These are phyloP conservation scores for Neurospora sp. DNA, from an alignment of 495 filamentous ascomycete genomes.

Conservation along the genomic window DNA sequence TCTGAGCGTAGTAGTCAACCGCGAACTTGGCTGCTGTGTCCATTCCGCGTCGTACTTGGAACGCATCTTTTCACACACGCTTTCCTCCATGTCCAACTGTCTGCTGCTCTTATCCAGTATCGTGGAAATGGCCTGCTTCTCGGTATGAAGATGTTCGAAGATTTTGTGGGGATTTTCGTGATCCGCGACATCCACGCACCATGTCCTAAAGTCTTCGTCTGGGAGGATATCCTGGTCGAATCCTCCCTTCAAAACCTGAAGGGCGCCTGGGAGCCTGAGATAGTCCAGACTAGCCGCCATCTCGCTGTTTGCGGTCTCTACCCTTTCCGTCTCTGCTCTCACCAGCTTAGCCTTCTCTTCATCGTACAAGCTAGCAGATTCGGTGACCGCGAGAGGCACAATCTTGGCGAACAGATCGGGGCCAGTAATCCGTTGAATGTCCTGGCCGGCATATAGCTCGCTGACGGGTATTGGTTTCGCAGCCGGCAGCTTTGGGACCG, in stretches of 20 bases:
- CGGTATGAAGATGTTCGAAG: constrained; percentile 66
- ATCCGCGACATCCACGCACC: constrained; percentile 84
- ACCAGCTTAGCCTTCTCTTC: constrained; percentile 97
- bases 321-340: constrained; percentile 84
- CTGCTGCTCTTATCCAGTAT: constrained; percentile 72
- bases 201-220: constrained; percentile 82
- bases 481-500: constrained; percentile 83
- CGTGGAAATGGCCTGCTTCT: constrained; percentile 61
- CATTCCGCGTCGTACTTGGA: constrained; percentile 93
- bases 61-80: constrained; percentile 97
- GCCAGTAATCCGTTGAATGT: constrained; percentile 92
- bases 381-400: constrained; percentile 90
- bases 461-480: constrained; percentile 98
- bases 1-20: constrained; percentile 77
- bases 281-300: constrained; percentile 95
- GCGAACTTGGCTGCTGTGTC: constrained; percentile 91
- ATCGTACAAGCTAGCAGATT: constrained; percentile 93
- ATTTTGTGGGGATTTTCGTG: constrained; percentile 62
- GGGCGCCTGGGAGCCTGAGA: constrained; percentile 74
- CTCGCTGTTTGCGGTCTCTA: constrained; percentile 83
- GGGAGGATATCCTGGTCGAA: constrained; percentile 81
- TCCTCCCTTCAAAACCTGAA: constrained; percentile 87
- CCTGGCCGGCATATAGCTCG: constrained; percentile 92
- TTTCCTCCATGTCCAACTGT: constrained; percentile 90
- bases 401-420: constrained; percentile 97